Evolutionary conservation across 1,139 yeast species (phyloP).

Genomic region (Yamadazyma sp.): DNA sequence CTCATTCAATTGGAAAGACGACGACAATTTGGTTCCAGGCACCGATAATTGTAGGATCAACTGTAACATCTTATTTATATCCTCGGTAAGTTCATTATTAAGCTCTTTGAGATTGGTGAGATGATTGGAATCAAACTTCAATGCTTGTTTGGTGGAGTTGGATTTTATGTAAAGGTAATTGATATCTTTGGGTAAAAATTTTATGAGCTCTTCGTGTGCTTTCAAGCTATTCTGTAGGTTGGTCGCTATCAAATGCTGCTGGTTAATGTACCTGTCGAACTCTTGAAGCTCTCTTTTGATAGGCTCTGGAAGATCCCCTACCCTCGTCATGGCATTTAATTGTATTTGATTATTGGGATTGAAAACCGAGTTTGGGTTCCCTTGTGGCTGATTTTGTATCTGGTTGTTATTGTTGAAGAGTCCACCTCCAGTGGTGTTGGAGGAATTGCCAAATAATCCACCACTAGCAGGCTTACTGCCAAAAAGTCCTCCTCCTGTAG

Average conservation of each 20-base stretch:
- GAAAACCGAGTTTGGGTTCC: conserved; percentile 27
- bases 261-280: conserved; percentile 78
- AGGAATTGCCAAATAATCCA: conserved; percentile 11
- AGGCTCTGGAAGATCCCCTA: conserved; percentile 77
- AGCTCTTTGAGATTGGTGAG: conserved; percentile 34
- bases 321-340: conserved; percentile 82
- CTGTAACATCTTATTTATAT: conserved; percentile 67
- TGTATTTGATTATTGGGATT: conserved; percentile 26
- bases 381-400: neutral
- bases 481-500: conserved; percentile 17
- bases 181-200: conserved; percentile 84
- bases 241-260: conserved; percentile 81
- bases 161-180: conserved; percentile 65
- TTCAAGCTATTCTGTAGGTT: conserved; percentile 64
- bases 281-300: conserved; percentile 76
- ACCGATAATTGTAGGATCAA: conserved; percentile 65
- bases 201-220: conserved; percentile 68
- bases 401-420: conserved; percentile 6
- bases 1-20: conserved; percentile 49
- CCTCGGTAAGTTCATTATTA: conserved; percentile 64
- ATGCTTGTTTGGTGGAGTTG: conserved; percentile 66
- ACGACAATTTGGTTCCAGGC: conserved; percentile 65
- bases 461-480: conserved; percentile 9
- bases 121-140: conserved; percentile 44
- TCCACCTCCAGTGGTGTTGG: conserved; percentile 8